A percentile compares a stretch with the other conserved stretches of the same genome.
These are phyloP conservation scores for Dissophora ornata DNA, from an alignment of 192 early-diverging fungal species.

Conservation along the genomic window DNA sequence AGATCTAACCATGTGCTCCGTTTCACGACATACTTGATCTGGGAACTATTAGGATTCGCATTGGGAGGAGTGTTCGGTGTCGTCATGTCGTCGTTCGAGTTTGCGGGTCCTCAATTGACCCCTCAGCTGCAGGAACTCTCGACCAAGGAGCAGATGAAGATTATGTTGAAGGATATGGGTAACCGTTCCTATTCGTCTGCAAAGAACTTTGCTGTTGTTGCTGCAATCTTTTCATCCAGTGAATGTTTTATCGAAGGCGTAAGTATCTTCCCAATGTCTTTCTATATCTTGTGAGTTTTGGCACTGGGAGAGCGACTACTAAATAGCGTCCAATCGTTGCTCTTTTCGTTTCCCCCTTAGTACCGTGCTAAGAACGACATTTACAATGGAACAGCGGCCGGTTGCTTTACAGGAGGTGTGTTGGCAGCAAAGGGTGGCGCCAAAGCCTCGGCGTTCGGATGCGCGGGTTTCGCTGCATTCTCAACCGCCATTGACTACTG, in stretches of 20 bases:
- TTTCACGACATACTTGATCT: no score
- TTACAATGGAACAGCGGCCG: slow-evolving; percentile 88
- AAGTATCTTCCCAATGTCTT: slow-evolving; percentile 33
- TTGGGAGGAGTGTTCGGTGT: slow-evolving; percentile 92
- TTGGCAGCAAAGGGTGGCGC: slow-evolving; percentile 83
- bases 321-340: no score
- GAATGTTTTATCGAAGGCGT: slow-evolving; percentile 96
- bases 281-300: not conserved
- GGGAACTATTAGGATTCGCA: slow-evolving; percentile 73
- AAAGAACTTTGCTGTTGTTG: slow-evolving; percentile 94
- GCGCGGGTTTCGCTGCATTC: slow-evolving; percentile 95
- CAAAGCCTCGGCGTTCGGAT: slow-evolving; percentile 80
- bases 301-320: no score
- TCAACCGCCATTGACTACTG: slow-evolving; percentile 92
- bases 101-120: slow-evolving; percentile 77
- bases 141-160: slow-evolving; percentile 87
- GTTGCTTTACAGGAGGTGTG: slow-evolving; percentile 92
- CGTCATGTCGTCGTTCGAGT: slow-evolving; percentile 93
- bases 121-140: slow-evolving; percentile 71
- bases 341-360: slow-evolving; percentile 52
- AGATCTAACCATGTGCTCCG: no score
- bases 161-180: slow-evolving; percentile 91
- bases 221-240: slow-evolving; percentile 90
- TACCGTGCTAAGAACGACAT: slow-evolving; percentile 97
- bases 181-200: slow-evolving; percentile 81